Percentiles rank a stretch among this genome's conserved stretches.
These are phyloP conservation scores for Canavalia ensiformis DNA, from an alignment of 306 rosid genomes.

Conservation along the genomic window DNA sequence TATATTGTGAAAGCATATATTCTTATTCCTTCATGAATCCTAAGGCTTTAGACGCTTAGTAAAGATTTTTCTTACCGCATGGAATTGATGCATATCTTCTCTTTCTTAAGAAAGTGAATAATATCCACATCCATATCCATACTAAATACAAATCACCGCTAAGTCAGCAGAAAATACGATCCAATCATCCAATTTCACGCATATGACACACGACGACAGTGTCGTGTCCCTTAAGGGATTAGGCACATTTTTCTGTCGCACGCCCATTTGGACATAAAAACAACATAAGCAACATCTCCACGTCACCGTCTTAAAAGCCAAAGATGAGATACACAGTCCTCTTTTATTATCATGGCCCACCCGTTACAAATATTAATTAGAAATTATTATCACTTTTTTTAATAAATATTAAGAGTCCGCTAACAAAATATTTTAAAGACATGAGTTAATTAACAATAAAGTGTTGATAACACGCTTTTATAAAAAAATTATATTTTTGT, in stretches of 20 bases:
- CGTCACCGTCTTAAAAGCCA: slow-evolving; percentile 46
- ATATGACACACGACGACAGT: slow-evolving; percentile 16
- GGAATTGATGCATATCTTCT: slow-evolving; percentile 4
- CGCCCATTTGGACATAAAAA: slow-evolving; percentile 45
- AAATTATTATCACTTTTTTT: neutral
- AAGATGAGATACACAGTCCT: slow-evolving; percentile 13
- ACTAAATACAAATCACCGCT: slow-evolving; percentile 15
- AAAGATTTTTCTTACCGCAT: slow-evolving; percentile 25
- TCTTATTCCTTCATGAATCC: slow-evolving; percentile 36
- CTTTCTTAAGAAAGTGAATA: slow-evolving; percentile 22
- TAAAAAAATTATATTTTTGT: no score
- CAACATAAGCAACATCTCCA: slow-evolving; percentile 39
- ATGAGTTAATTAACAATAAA: no score
- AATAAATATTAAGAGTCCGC: neutral
- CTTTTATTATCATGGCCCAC: neutral
- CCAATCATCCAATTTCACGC: neutral
- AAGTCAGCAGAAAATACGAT: neutral
- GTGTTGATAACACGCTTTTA: no score
- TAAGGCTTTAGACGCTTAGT: neutral
- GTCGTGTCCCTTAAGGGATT: slow-evolving; percentile 33
- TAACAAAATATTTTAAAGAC: neutral
- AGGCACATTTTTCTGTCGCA: neutral
- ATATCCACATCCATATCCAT: slow-evolving; percentile 19
- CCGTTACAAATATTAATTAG: neutral
- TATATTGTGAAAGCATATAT: slow-evolving; percentile 44